phyloP scores from a whole-genome alignment of 2,329 filamentous ascomycete genomes.

The Metarhizium brunneum region DNA sequence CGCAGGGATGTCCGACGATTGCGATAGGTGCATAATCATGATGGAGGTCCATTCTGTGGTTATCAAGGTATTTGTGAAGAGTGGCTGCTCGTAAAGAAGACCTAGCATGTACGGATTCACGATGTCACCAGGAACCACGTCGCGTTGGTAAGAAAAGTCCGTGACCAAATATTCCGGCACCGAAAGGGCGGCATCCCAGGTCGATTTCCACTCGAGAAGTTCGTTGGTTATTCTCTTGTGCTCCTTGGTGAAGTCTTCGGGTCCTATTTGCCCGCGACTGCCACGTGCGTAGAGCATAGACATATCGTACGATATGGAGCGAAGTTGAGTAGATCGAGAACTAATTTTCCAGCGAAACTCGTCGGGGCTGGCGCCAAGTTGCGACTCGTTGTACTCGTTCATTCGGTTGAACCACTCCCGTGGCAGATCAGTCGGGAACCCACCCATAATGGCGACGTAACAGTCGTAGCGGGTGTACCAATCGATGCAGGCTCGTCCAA shows the following conservation, averaged over 20 bases:
- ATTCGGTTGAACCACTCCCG: conserved; percentile 68
- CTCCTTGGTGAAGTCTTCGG: conserved; percentile 55
- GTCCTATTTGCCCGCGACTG: conserved; percentile 52
- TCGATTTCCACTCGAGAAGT: conserved; percentile 40
- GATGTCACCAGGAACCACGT: conserved; percentile 53
- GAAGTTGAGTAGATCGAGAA: conserved; percentile 53
- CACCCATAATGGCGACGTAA: conserved; percentile 73
- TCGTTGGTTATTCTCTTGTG: conserved; percentile 42
- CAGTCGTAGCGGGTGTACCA: conserved; percentile 92
- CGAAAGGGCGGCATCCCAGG: conserved; percentile 52
- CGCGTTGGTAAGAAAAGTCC: conserved; percentile 47
- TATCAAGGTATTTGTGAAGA: conserved; percentile 68
- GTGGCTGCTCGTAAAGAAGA: conserved; percentile 57
- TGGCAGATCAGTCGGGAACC: conserved; percentile 62
- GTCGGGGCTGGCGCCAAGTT: conserved; percentile 48
- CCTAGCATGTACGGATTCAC: conserved; percentile 65
- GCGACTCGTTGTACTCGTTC: conserved; percentile 52
- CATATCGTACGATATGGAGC: conserved; percentile 72
- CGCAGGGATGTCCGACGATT: conserved; percentile 50
- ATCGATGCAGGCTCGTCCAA: conserved; percentile 64
- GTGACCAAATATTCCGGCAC: conserved; percentile 54
- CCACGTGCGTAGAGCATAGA: conserved; percentile 65
- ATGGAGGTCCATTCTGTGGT: conserved; percentile 71
- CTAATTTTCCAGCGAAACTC: conserved; percentile 59
- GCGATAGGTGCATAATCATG: conserved; percentile 70